Base-by-base conservation (phyloP, 495 filamentous ascomycete species). In the Podospora sp. region DNA sequence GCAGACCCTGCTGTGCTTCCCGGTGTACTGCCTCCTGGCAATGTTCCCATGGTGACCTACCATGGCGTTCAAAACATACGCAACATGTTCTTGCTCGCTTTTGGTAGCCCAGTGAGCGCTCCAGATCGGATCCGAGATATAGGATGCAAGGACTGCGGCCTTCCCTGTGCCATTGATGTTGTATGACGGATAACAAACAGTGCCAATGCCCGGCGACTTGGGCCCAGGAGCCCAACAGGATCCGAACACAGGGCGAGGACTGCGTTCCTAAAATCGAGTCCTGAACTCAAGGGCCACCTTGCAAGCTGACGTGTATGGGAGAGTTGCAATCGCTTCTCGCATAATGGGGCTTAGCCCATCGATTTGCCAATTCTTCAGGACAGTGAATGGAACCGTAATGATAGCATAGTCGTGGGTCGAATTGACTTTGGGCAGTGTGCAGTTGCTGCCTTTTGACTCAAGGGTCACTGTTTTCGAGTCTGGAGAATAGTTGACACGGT, bases 191-290 rank as follows among this genome's bases (percentile, higher is more conserved):
- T 90, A 91, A 74, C 87, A 90, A 61, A 89, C 81, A 1, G 51
- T 78, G 82, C 61, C 61, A n/a, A 63, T 35, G 25, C 61, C 61
- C 18, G 46, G 46, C 12, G 53, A 63, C 50, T 63, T 49, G 46
- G 24, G 16, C 24, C 25, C 50, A 11, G 61, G 11, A 20, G 49
- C 29, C 61, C 61, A 63, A 20, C 61, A 63, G n/a, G 61, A 63
- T 18, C 88, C 88, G 62, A 83, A 82, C 68, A 90, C 89, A 2
- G 88, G 88, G 3, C 80, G 74, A 6, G 75, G 69, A 55, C 82
- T 75, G 51, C 88, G 83, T 64, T 90, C 88, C 88, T 88, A 90
- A 81, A 90, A 90, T 0, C 88, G 82, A 0, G 86, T 85, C 67
- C 79, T 73, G 73, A 87, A 90, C 46, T 86, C 85, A 0, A 90